Evolutionary conservation across 2,329 filamentous ascomycete species (phyloP), one percentile per base, ranked within the genome.

Genomic region (Cryphonectria parasitica): DNA sequence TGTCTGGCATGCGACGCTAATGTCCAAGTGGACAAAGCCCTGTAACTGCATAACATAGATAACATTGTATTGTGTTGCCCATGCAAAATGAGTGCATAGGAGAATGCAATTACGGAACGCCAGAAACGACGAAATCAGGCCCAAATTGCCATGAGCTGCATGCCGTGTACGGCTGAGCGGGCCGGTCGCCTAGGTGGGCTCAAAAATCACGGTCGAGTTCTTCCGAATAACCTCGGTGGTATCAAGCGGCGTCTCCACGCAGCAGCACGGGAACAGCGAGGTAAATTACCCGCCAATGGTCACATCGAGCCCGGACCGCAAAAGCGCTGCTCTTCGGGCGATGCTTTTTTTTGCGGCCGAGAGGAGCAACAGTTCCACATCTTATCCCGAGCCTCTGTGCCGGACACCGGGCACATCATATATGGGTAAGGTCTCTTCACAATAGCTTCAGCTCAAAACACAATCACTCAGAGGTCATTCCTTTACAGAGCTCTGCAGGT

Each of bases 261-360:
- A 52, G 52, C 5, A 39, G 49, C 45, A 62, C 41, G 68, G 31
- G 34, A 25, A 63, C 36, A 41, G 63, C 25, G 58, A 54, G 25
- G 19, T n/a, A 61, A 52, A 67, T 66, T 36, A 67, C 61, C 68
- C 63, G 49, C 71, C 68, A 70, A 72, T 72, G 61, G 45, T 43
- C 62, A 66, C n/a, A 43, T 25, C 43, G 64, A n/a, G n/a, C 52
- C 36, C 54, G 36, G 58, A 15, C 10, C 17, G 52, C 58, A 61
- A 17, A 28, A 17, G 31, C 43, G 28, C 67, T 39, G 54, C n/a
- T 54, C 31, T n/a, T n/a, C n/a, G n/a, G 28, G 49, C 64, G 41
- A 8, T 63, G 15, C 17, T n/a, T 17, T 63, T 25, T 25, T 63
- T 36, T 19, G 19, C 25, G 17, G 45, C 25, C 41, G 39, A 39